Evolutionary conservation across 306 rosid genomes (phyloP).

Genomic region (Citrullus colocynthis): DNA sequence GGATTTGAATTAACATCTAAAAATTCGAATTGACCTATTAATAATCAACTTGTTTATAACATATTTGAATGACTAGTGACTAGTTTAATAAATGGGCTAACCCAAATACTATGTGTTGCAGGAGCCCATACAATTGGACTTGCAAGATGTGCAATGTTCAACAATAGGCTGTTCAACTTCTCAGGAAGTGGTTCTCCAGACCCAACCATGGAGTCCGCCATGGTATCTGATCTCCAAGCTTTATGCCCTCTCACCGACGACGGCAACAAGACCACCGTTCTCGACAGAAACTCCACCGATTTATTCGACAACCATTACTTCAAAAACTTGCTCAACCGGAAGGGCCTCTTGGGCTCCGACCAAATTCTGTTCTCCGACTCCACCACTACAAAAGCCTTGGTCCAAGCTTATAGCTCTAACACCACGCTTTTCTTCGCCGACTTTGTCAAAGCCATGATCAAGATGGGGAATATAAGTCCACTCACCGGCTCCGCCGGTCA

Average conservation of each 20-base stretch:
- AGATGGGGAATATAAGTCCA: constrained; percentile 60
- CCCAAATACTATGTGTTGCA: neutral
- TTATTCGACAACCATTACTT: constrained; percentile 80
- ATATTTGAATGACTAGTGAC: too few relatives aligned
- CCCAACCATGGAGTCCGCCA: constrained; percentile 31
- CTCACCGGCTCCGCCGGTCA: constrained; percentile 59
- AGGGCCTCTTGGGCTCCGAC: constrained; percentile 70
- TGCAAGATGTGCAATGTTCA: constrained; percentile 51
- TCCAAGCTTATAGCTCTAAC: constrained; percentile 34
- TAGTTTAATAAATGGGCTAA: too few relatives aligned
- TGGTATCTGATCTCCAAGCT: constrained; percentile 45
- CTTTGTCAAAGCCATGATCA: constrained; percentile 63
- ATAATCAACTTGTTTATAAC: too few relatives aligned
- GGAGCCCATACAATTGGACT: constrained; percentile 83
- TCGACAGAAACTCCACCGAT: constrained; percentile 63
- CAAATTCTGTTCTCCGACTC: constrained; percentile 49
- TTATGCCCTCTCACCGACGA: constrained; percentile 53
- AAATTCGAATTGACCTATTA: too few relatives aligned
- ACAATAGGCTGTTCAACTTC: constrained; percentile 70
- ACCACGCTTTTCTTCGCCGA: constrained; percentile 33
- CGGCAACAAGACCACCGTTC: constrained; percentile 34
- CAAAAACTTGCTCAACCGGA: constrained; percentile 40
- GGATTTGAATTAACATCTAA: too few relatives aligned
- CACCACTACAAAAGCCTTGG: constrained; percentile 39
- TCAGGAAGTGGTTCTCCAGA: constrained; percentile 44